Evolutionary conservation across 2,329 filamentous ascomycete genomes (phyloP).

Genomic region (Colletotrichum cuscutae): DNA sequence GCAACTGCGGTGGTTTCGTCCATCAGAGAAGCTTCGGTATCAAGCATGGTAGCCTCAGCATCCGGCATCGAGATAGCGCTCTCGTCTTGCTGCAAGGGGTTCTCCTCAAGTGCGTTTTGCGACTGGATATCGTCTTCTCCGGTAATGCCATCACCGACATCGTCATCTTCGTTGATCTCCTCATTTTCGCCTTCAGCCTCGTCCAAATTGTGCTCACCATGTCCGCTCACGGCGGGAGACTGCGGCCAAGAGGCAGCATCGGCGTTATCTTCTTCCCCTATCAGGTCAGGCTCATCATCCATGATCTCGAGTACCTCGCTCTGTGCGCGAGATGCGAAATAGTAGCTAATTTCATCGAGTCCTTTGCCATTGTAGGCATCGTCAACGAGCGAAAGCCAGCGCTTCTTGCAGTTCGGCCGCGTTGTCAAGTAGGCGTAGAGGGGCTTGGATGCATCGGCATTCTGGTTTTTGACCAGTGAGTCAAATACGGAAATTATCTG

Average conservation of each 20-base stretch:
- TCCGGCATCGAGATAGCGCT: constrained; percentile 9
- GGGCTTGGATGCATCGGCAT: constrained; percentile 49
- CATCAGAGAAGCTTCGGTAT: constrained; percentile 9
- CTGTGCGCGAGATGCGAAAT: constrained; percentile 43
- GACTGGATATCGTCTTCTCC: neutral
- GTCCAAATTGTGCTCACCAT: constrained; percentile 6
- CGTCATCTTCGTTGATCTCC: constrained; percentile 3
- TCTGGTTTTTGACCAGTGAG: constrained; percentile 55
- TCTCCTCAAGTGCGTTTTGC: neutral
- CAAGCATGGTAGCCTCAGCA: constrained; percentile 22
- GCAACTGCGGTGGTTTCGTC: constrained; percentile 12
- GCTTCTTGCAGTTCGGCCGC: constrained; percentile 50
- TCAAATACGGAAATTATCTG: constrained; percentile 56
- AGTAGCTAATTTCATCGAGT: constrained; percentile 52
- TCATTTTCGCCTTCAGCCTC: constrained; percentile 10
- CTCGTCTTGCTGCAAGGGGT: constrained; percentile 5
- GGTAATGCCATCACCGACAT: neutral
- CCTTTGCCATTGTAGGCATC: constrained; percentile 54
- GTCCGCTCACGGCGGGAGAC: constrained; percentile 18
- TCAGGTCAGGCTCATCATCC: constrained; percentile 30
- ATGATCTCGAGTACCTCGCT: constrained; percentile 37
- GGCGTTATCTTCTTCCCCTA: constrained; percentile 34
- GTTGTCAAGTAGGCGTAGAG: constrained; percentile 56
- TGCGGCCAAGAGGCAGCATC: constrained; percentile 27
- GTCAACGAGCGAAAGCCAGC: constrained; percentile 52